Evolutionary conservation across 805 yeast species (phyloP).

Genomic region (Kuraishia cidri): DNA sequence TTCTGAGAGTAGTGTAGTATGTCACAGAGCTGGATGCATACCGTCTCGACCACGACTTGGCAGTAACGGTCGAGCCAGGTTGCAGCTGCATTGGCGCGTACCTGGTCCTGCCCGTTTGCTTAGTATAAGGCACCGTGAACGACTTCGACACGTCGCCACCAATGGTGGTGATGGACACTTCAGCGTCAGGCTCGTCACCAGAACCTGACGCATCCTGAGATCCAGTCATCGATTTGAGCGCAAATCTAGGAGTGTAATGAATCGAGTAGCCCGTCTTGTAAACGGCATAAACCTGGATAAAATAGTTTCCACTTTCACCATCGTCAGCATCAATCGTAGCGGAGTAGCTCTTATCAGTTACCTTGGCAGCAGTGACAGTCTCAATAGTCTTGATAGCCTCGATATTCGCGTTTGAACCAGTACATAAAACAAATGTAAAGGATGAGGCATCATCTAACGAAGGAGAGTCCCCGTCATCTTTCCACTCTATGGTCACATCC

Average conservation of each 20-base stretch:
- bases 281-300: conserved; percentile 56
- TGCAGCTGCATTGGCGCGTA: conserved; percentile 93
- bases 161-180: conserved; percentile 18
- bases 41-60: conserved; percentile 54
- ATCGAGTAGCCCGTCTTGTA: conserved; percentile 37
- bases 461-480: conserved; percentile 43
- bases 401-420: conserved; percentile 53
- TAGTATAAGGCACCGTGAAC: conserved; percentile 61
- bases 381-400: conserved; percentile 25
- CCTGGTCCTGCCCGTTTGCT: conserved; percentile 71
- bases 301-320: conserved; percentile 62
- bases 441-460: conserved; percentile 28
- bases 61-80: conserved; percentile 67
- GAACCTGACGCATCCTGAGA: conserved; percentile 36
- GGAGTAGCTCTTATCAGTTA: conserved; percentile 26
- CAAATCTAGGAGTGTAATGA: conserved; percentile 63
- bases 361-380: conserved; percentile 16
- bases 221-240: conserved; percentile 68
- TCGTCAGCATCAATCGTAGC: conserved; percentile 31
- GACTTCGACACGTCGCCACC: conserved; percentile 37
- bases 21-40: conserved; percentile 64
- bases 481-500: conserved; percentile 41
- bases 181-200: conserved; percentile 34
- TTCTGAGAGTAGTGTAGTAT: conserved; percentile 37
- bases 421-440: conserved; percentile 51